Conservation (phyloP, 2,329 filamentous ascomycete genomes). For the Uncinocarpus reesii region DNA sequence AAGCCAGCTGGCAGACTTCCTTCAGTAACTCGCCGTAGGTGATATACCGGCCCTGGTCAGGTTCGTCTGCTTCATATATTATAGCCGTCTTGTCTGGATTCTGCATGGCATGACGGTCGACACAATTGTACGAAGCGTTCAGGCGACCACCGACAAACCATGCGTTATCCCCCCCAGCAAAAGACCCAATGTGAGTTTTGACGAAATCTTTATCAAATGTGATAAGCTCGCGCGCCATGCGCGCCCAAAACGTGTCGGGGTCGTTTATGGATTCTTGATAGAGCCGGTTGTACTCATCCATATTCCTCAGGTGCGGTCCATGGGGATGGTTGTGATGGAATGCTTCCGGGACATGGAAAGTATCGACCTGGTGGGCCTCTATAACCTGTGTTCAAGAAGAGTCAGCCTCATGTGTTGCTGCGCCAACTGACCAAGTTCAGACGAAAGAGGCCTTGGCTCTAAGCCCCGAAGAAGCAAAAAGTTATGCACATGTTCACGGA, state of each 20-base stretch:
- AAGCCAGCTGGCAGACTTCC: slow-evolving; percentile 78
- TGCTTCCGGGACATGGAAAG: slow-evolving; percentile 48
- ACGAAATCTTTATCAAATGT: slow-evolving; percentile 87
- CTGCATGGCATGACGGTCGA: slow-evolving; percentile 93
- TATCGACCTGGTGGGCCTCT: slow-evolving; percentile 41
- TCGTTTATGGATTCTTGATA: slow-evolving; percentile 79
- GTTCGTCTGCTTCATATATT: slow-evolving; percentile 97
- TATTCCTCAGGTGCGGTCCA: slow-evolving; percentile 48
- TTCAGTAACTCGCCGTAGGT: slow-evolving; percentile 88
- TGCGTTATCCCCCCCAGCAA: slow-evolving; percentile 70
- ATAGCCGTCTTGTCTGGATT: slow-evolving; percentile 89
- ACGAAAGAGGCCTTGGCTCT: not conserved
- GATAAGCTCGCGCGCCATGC: slow-evolving; percentile 74
- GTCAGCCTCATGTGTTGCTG: not conserved
- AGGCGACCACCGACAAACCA: slow-evolving; percentile 93
- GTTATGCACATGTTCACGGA: not conserved
- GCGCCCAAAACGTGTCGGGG: slow-evolving; percentile 82
- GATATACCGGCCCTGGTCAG: slow-evolving; percentile 72
- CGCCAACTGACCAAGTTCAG: not conserved
- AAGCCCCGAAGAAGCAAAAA: not conserved
- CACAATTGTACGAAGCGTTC: slow-evolving; percentile 95
- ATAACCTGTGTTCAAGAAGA: slow-evolving; percentile 26
- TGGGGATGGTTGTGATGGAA: slow-evolving; percentile 50
- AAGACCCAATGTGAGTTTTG: slow-evolving; percentile 69
- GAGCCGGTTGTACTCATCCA: slow-evolving; percentile 54